Conservation (phyloP, 2,329 filamentous ascomycete genomes). For the Fusarium sororula region DNA sequence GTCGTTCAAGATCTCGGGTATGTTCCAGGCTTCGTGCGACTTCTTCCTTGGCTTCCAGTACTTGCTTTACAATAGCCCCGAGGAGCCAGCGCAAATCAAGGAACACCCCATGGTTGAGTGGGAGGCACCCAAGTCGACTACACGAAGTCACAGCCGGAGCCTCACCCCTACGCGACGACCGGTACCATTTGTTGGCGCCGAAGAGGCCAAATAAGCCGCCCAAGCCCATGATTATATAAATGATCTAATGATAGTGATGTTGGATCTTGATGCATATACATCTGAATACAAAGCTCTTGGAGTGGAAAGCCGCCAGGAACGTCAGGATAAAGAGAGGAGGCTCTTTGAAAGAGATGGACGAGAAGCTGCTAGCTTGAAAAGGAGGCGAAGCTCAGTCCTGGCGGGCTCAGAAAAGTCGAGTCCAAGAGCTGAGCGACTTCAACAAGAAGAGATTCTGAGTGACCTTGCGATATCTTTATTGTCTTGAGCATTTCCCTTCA, state of each 20-base stretch:
- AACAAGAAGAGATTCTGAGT: not conserved
- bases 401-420: not conserved
- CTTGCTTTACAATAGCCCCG: constrained; percentile 70
- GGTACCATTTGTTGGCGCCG: constrained; percentile 49
- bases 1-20: constrained; percentile 83
- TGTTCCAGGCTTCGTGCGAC: constrained; percentile 84
- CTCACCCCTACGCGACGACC: constrained; percentile 52
- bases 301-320: not conserved
- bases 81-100: constrained; percentile 47
- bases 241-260: constrained; percentile 27
- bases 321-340: not conserved
- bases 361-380: not conserved
- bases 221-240: constrained; percentile 7
- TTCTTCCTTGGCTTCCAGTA: constrained; percentile 79
- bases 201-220: constrained; percentile 32
- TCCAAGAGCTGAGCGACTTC: not conserved
- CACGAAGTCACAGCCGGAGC: constrained; percentile 46
- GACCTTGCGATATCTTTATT: not conserved
- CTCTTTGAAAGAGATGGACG: constrained; percentile 19
- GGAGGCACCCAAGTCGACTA: constrained; percentile 42
- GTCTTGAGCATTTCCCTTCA: not conserved
- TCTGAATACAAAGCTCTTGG: constrained; percentile 3
- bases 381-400: not conserved
- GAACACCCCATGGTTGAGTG: constrained; percentile 51
- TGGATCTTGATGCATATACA: constrained; percentile 6